phyloP scores from a whole-genome alignment of 306 rosid species.

The peach (Prunus persica) region Prunus_persica_NCBIv2 NC_034009.1:38524501-38525000 shows the following conservation, averaged over 20 bases:
- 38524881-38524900: background rate
- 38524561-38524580: background rate
- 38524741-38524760: slow-evolving; percentile 51
- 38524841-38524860: background rate
- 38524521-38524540: background rate
- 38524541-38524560: background rate
- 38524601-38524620: background rate
- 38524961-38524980: background rate
- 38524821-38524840: background rate
- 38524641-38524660: background rate
- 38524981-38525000: no score
- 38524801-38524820: background rate
- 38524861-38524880: background rate
- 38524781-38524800: slow-evolving; percentile 6
- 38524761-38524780: slow-evolving; percentile 10
- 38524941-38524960: background rate
- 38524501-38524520: no score
- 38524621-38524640: slow-evolving; percentile 20
- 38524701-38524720: slow-evolving; percentile 85
- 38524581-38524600: background rate
- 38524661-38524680: background rate
- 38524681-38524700: slow-evolving; percentile 44
- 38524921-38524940: background rate
- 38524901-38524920: background rate
- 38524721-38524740: slow-evolving; percentile 80